Conservation (phyloP, 805 yeast genomes). For the Candida vartiovaarae region DNA sequence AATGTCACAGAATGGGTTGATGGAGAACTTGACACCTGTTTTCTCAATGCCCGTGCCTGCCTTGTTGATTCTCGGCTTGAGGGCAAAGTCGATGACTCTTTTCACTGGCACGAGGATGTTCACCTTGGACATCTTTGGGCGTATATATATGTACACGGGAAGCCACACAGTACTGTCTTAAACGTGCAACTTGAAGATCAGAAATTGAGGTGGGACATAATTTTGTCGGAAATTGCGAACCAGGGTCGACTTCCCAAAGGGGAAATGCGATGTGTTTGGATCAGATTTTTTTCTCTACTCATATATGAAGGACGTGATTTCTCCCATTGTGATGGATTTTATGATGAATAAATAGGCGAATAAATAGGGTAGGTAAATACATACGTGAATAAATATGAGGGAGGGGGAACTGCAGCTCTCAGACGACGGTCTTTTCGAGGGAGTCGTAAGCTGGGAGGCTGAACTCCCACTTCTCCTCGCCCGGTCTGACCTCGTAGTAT, state of each 20-base stretch:
- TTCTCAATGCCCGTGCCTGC: conserved; percentile 74
- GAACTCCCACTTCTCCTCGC: conserved; percentile 21
- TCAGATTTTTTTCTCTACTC: too few relatives aligned
- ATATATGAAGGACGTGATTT: too few relatives aligned
- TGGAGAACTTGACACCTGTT: conserved; percentile 83
- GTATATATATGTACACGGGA: too few relatives aligned
- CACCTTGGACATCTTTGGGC: conserved; percentile 35
- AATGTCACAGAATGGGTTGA: conserved; percentile 96
- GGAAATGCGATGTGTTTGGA: too few relatives aligned
- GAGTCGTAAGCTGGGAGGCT: conserved; percentile 18
- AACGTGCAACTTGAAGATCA: too few relatives aligned
- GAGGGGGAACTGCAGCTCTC: background rate
- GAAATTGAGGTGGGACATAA: too few relatives aligned
- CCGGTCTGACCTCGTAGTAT: conserved; percentile 26
- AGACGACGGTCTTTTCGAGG: conserved; percentile 14
- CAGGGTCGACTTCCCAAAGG: too few relatives aligned
- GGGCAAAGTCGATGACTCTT: conserved; percentile 89
- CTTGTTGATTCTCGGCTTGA: conserved; percentile 87
- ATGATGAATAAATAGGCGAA: too few relatives aligned
- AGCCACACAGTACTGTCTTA: too few relatives aligned
- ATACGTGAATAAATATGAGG: conserved; percentile 7
- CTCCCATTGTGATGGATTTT: too few relatives aligned
- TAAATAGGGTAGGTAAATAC: background rate
- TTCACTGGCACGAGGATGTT: conserved; percentile 89
- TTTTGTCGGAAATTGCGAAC: too few relatives aligned